Evolutionary conservation across 2,329 filamentous ascomycete genomes (phyloP), one percentile per base, ranked within the genome.

Genomic region (Zasmidium angulare): DNA sequence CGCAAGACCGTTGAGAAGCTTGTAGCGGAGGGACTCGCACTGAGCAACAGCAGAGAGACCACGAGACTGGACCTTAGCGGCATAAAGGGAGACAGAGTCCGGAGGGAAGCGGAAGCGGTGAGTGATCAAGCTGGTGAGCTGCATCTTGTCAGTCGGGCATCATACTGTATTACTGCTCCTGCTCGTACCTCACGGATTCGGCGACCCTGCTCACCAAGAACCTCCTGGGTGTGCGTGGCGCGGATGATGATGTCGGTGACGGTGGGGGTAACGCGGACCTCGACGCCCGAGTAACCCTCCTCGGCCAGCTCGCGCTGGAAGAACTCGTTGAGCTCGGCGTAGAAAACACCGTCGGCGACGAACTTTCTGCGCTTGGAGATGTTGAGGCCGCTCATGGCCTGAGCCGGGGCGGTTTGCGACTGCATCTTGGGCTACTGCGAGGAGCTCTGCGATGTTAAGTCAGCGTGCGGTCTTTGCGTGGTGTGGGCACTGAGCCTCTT

Each of bases 81-180:
- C 95, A 82, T 99, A 99, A 78, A 99, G 92, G 71, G 95, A 98
- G 80, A 99, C 95, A 74, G 90, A 96, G 90, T 98, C 98, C 86
- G 98, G 93, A 83, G 95, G 93, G 89, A 99, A 99, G 87, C 97
- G 97, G 91, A 99, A 99, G 79, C 95, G 93, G 90, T 99, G 98
- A 87, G 99, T 96, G 87, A 99, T 99, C 79, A 99, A 89, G 77
- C 92, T 97, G 79, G 95, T 99, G 82, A 99, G 92, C 87, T 73
- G 63, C 53, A 36, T 11, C 3, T 21, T 48, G 53, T 67, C 29
- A 66, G 63, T 58, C 14, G 29, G 3, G 47, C 46, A 17, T 43
- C 36, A 17, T 17, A 19, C 36, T 4, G 14, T 3, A 17, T 43
- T 14, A 7, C 3, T 43, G 3, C 7, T 17, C n/a, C 36, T 43